Evolutionary conservation across 2,329 filamentous ascomycete species (phyloP), one percentile per base, ranked within the genome.

Genomic region (Penicillium sp.): DNA sequence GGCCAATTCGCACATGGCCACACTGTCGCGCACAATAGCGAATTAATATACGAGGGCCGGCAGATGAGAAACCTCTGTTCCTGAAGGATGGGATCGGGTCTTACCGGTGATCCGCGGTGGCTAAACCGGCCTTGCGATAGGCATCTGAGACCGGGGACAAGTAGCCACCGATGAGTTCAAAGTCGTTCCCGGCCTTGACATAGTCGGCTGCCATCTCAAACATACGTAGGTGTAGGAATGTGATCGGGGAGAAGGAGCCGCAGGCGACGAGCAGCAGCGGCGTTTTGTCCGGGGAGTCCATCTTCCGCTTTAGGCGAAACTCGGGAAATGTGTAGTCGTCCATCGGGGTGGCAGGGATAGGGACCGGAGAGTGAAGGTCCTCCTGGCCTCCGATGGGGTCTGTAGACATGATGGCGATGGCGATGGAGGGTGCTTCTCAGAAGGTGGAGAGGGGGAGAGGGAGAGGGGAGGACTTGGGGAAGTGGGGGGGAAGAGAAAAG

Each of bases 201-300:
- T 88, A 92, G 73, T 94, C 89, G 61, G 85, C 83, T 1, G 89
- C 89, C 85, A 95, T 91, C 66, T 91, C 88, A 67, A 94, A 93
- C 88, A 95, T 93, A 68, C 89, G 86, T 56, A 94, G 76, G 68
- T 93, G 89, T 9, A 71, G 50, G 39, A 68, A 71, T 21, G 68
- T 70, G 44, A 70, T 69, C 15, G 88, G 89, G 0, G 86, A 89
- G 75, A 91, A 92, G 10, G 80, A 83, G 37, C 81, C 78, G 58
- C 78, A 80, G 23, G 77, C 75, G 47, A 80, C 74, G 12, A 80
- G 67, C 8, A 78, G 64, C 5, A 78, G 62, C n/a, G 75, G 75
- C 1, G 75, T 78, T 64, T 76, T 78, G 51, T 73, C 74, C 5
- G 77, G 70, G 51, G 80, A 74, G 13, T 71, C 65, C 74, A 79